Conservation (phyloP, 345 rosid species). For the Firmiana major region DNA sequence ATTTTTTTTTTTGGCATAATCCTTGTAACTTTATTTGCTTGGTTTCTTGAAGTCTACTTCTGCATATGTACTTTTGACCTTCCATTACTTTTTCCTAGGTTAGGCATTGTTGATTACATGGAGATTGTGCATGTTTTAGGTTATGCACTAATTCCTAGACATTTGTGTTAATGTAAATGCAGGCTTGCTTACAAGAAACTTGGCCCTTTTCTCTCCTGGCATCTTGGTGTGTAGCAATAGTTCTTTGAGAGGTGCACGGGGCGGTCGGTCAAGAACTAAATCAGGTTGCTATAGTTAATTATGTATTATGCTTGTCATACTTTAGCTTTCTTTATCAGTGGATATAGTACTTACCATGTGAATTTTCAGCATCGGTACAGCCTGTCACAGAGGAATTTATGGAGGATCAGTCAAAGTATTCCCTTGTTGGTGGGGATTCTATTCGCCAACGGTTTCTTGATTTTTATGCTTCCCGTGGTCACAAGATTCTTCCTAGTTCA, state of each 20-base stretch:
- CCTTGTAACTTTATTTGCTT: background rate
- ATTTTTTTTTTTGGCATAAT: no score
- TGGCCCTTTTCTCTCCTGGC: conserved; percentile 28
- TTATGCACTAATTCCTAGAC: background rate
- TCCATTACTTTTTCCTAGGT: background rate
- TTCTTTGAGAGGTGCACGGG: conserved; percentile 16
- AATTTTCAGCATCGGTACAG: conserved; percentile 66
- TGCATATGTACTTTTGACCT: background rate
- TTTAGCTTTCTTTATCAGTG: conserved; percentile 18
- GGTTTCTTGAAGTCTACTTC: background rate
- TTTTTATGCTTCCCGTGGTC: conserved; percentile 86
- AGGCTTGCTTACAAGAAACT: conserved; percentile 44
- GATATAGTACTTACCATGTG: conserved; percentile 23
- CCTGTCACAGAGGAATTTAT: conserved; percentile 47
- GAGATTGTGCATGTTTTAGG: background rate
- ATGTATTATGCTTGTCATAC: conserved; percentile 9
- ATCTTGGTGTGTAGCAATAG: conserved; percentile 24
- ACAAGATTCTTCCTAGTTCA: conserved; percentile 81
- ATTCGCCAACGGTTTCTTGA: conserved; percentile 74
- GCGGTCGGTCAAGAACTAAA: conserved; percentile 39
- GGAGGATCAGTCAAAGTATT: conserved; percentile 40
- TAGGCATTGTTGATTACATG: background rate
- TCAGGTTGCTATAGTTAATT: conserved; percentile 42
- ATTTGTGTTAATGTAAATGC: conserved; percentile 18
- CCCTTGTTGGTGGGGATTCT: conserved; percentile 66